Percentiles rank a stretch among this genome's conserved stretches.
Evolutionary conservation across 768 basidiomycete species (phyloP).

Genomic region (Calocera cornea): DNA sequence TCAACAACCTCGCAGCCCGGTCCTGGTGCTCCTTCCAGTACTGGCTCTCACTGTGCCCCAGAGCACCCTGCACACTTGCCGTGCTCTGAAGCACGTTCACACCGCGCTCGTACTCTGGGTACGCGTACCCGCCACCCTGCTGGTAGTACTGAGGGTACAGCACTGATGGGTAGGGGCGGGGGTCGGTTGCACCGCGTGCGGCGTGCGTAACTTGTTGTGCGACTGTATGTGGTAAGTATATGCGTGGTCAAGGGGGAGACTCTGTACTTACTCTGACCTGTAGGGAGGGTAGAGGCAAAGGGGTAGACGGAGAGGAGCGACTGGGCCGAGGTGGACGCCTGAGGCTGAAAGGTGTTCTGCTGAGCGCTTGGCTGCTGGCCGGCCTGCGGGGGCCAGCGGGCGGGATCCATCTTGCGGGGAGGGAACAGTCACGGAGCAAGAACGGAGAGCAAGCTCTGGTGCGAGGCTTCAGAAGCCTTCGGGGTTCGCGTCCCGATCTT

Average conservation of each 20-base stretch:
- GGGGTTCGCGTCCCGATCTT: too few species aligned
- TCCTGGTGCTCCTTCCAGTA: neutral
- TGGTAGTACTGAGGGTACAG: slow-evolving; percentile 1
- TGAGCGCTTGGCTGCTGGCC: neutral
- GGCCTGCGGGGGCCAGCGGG: neutral
- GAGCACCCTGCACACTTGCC: neutral
- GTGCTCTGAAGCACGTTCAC: neutral
- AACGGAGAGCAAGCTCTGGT: too few species aligned
- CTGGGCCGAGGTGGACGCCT: neutral
- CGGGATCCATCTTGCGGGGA: neutral
- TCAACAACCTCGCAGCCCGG: neutral
- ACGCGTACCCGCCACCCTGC: neutral
- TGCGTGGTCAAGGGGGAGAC: neutral
- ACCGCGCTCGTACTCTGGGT: neutral
- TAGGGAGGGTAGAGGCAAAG: neutral
- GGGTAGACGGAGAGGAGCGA: neutral
- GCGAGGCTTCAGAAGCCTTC: too few species aligned
- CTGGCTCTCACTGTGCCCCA: neutral
- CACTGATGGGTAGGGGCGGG: neutral
- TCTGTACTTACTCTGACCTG: neutral
- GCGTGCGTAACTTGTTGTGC: neutral
- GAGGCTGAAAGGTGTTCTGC: neutral
- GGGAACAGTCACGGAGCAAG: neutral
- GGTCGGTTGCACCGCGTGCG: neutral
- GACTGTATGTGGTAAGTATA: neutral